Evolutionary conservation across 352 stramenopile genomes (phyloP).

Genomic region (Phytophthora pini): DNA sequence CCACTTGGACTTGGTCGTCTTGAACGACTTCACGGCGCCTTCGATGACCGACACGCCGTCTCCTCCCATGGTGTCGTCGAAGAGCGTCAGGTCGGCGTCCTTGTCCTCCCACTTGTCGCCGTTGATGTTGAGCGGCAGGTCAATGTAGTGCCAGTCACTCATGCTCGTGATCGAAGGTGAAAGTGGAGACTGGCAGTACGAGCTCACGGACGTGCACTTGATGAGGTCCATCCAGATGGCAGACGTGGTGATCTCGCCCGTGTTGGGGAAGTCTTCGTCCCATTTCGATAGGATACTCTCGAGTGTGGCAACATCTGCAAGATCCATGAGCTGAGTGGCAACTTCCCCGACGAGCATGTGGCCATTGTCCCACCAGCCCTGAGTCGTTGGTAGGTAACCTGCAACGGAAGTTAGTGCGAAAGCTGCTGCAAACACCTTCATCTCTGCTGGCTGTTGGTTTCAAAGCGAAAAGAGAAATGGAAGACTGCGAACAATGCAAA

Average conservation of each 20-base stretch:
- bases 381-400: constrained; percentile 22
- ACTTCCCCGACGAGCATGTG: constrained; percentile 64
- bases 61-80: constrained; percentile 55
- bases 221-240: constrained; percentile 64
- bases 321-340: constrained; percentile 51
- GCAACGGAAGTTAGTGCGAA: constrained; percentile 6
- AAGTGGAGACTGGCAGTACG: constrained; percentile 39
- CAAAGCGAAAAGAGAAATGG: constrained; percentile 17
- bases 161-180: constrained; percentile 53
- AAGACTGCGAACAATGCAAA: background rate
- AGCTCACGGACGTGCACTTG: constrained; percentile 54
- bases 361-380: constrained; percentile 64
- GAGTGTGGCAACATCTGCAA: constrained; percentile 50
- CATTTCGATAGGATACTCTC: constrained; percentile 47
- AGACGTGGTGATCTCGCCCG: constrained; percentile 44
- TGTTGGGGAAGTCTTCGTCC: constrained; percentile 66
- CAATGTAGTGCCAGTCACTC: constrained; percentile 71
- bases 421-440: constrained; percentile 42
- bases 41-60: constrained; percentile 50
- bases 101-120: constrained; percentile 39
- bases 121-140: constrained; percentile 62
- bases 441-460: constrained; percentile 11
- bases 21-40: constrained; percentile 49
- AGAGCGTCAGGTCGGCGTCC: constrained; percentile 45
- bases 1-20: constrained; percentile 62